Evolutionary conservation across 2,329 filamentous ascomycete genomes (phyloP), one percentile per base, ranked within the genome.

Genomic region (Blastomyces silverae): DNA sequence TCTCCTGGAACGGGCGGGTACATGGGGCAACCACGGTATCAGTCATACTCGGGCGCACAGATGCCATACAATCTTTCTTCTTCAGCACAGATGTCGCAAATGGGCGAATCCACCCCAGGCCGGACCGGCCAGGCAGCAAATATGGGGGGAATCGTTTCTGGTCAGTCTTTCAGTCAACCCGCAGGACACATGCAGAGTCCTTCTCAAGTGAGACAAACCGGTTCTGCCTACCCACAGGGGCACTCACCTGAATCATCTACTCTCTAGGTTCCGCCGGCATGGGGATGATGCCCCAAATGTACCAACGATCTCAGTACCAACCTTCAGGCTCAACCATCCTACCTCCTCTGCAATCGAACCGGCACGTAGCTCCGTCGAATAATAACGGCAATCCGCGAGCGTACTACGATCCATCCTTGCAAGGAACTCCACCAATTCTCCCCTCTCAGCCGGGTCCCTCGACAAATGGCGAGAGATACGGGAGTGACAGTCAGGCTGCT

Each of bases 21-120:
- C 28, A 50, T 61, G 28, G 58, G 58, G 61, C 71, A 73, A 64
- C 67, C 71, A 46, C 71, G 69, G 62, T 74, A 73, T 64, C 55
- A 42, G 53, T 57, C 53, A n/a, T 52, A 48, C 62, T 55, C 59
- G 25, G 39, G 28, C 37, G 3, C 52, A n/a, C 52, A 63, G 25
- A 55, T 61, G 58, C 58, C 58, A 61, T 61, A 61, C 28, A 61
- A 50, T 37, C 15, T 61, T 31, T 44, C 58, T 50, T 42, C 58
- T n/a, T 61, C 58, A 22, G 15, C 39, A 20, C 58, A 61, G 15
- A 61, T 61, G 17, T 17, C 58, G 8, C 57, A 60, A n/a, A 61
- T 61, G 58, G 58, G 58, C 39, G 58, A 61, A 48, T 61, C 58
- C 31, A 61, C 58, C 28, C n/a, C 42, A 48, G 22, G 39, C 58